phyloP scores from a whole-genome alignment of 192 early-diverging fungal species.

The Coemansia sp. region DNA sequence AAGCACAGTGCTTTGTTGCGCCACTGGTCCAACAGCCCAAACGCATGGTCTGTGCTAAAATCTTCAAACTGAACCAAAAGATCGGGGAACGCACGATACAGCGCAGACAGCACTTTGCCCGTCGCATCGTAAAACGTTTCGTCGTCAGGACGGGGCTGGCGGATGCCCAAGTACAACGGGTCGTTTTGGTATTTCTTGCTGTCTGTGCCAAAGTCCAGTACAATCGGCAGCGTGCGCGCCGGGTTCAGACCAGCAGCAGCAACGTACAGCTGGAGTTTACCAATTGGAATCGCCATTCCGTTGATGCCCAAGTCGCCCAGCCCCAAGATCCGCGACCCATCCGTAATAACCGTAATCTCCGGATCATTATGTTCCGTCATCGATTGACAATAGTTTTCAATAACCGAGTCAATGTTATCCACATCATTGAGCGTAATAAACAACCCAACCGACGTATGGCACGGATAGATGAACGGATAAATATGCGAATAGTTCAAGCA shows the following conservation, averaged over 20 bases:
- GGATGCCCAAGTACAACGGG: slow-evolving; percentile 83
- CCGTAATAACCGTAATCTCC: slow-evolving; percentile 90
- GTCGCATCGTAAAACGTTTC: slow-evolving; percentile 72
- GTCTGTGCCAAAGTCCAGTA: slow-evolving; percentile 89
- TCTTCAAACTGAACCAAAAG: slow-evolving; percentile 96
- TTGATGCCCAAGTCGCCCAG: slow-evolving; percentile 92
- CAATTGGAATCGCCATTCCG: slow-evolving; percentile 95
- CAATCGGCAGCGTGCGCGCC: slow-evolving; percentile 81
- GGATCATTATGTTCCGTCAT: slow-evolving; percentile 60
- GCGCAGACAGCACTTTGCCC: slow-evolving; percentile 70
- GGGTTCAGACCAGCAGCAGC: slow-evolving; percentile 84
- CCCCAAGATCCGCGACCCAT: slow-evolving; percentile 90
- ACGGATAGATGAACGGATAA: slow-evolving; percentile 76
- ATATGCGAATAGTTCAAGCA: slow-evolving; percentile 86
- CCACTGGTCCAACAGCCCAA: slow-evolving; percentile 78
- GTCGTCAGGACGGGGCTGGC: slow-evolving; percentile 61
- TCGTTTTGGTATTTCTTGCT: slow-evolving; percentile 77
- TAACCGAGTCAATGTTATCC: slow-evolving; percentile 69
- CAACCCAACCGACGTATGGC: slow-evolving; percentile 76
- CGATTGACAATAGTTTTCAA: slow-evolving; percentile 73
- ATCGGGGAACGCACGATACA: slow-evolving; percentile 72
- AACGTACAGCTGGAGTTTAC: slow-evolving; percentile 91
- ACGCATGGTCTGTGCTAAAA: slow-evolving; percentile 91
- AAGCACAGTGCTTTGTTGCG: slow-evolving; percentile 76
- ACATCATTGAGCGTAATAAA: slow-evolving; percentile 79